These are phyloP conservation scores for Lipomyces orientalis DNA, from an alignment of 805 yeast genomes.

Conservation along the genomic window DNA sequence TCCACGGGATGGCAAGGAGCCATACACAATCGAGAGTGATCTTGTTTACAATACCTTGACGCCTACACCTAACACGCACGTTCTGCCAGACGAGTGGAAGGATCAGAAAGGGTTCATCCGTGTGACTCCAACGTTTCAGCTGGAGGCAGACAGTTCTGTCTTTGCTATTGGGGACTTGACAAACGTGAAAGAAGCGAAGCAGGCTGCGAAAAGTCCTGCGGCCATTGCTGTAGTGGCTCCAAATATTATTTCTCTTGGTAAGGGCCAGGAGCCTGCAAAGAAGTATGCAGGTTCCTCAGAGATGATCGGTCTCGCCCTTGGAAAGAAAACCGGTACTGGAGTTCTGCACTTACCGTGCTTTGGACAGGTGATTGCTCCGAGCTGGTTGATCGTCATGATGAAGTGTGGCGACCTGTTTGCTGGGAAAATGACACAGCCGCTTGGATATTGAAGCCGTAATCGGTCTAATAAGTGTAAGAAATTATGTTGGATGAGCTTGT, in stretches of 20 bases:
- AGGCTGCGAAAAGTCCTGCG: slow-evolving; percentile 15
- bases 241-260: slow-evolving; percentile 12
- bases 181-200: slow-evolving; percentile 21
- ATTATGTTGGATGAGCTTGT: background rate
- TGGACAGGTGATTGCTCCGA: slow-evolving; percentile 5
- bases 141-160: slow-evolving; percentile 16
- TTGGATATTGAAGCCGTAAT: slow-evolving; percentile 3
- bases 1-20: slow-evolving; percentile 7
- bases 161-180: slow-evolving; percentile 32
- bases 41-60: slow-evolving; percentile 13
- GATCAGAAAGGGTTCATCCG: slow-evolving; percentile 15
- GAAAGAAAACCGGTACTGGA: slow-evolving; percentile 6
- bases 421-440: background rate
- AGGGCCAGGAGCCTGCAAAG: background rate
- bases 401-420: slow-evolving; percentile 12
- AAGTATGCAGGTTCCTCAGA: background rate
- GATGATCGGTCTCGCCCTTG: slow-evolving; percentile 11
- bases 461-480: background rate
- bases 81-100: slow-evolving; percentile 23
- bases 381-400: background rate
- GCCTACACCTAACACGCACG: slow-evolving; percentile 20
- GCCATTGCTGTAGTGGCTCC: slow-evolving; percentile 7
- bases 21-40: slow-evolving; percentile 16
- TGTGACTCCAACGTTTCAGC: slow-evolving; percentile 27
- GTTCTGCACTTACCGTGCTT: slow-evolving; percentile 8